phyloP scores from a whole-genome alignment of 2,329 filamentous ascomycete species.

The Xylariomycetidae sp. region DNA sequence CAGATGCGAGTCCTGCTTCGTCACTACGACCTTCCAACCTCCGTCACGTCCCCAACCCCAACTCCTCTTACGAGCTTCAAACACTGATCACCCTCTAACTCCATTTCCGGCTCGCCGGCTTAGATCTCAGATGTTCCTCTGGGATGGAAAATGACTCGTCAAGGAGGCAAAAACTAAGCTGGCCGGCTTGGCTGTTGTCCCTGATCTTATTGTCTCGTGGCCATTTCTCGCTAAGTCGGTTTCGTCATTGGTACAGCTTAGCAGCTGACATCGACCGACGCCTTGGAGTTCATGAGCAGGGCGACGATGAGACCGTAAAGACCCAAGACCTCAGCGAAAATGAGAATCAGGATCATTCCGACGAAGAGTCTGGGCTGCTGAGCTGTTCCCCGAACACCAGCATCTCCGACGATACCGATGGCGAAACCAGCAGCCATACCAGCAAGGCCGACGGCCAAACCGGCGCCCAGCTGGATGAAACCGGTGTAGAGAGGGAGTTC shows the following conservation, averaged over 20 bases:
- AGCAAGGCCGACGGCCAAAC: constrained; percentile 74
- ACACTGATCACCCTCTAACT: no score
- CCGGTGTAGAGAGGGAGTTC: constrained; percentile 69
- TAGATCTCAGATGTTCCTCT: no score
- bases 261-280: constrained; percentile 57
- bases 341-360: constrained; percentile 98
- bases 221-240: no score
- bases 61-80: no score
- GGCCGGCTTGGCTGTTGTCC: constrained; percentile 15
- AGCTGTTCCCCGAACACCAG: constrained; percentile 80
- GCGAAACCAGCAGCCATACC: constrained; percentile 81
- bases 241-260: constrained; percentile 35
- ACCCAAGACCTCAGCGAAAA: constrained; percentile 99
- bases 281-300: constrained; percentile 98
- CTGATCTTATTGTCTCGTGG: no score
- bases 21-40: constrained; percentile 20
- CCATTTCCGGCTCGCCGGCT: no score
- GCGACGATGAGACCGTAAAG: constrained; percentile 98
- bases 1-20: constrained; percentile 21
- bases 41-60: constrained; percentile 12
- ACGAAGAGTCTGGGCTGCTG: constrained; percentile 85
- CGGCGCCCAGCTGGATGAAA: constrained; percentile 81
- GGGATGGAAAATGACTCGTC: no score
- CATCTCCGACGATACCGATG: constrained; percentile 83
- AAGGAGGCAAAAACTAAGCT: no score